Percentiles rank a stretch among this genome's conserved stretches.
These are phyloP conservation scores for Cornus kousa DNA, from an alignment of 148 eudicot genomes.

Conservation along the genomic window DNA sequence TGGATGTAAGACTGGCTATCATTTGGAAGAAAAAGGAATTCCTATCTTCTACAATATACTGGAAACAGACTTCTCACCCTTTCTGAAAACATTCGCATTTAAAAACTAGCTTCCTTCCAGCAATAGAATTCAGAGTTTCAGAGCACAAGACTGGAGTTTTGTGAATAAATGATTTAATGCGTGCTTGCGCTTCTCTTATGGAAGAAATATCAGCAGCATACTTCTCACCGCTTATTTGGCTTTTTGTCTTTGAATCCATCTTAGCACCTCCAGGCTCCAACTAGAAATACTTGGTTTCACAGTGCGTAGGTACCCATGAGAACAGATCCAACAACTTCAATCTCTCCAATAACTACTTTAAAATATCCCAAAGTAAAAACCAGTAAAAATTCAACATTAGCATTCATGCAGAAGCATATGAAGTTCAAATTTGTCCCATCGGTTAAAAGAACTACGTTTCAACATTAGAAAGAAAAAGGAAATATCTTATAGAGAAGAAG, in stretches of 20 bases:
- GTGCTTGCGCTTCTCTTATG: slow-evolving; percentile 63
- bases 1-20: not conserved
- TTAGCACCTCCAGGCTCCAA: slow-evolving; percentile 7
- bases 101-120: slow-evolving; percentile 75
- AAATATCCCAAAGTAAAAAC: not conserved
- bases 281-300: not conserved
- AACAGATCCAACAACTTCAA: not conserved
- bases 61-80: slow-evolving; percentile 53
- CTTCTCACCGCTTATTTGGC: slow-evolving; percentile 21
- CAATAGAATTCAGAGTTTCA: slow-evolving; percentile 58
- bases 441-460: not conserved
- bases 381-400: not conserved
- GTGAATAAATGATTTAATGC: slow-evolving; percentile 59
- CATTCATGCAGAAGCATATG: not conserved
- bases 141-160: slow-evolving; percentile 78
- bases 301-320: not conserved
- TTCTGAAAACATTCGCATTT: slow-evolving; percentile 98
- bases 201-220: slow-evolving; percentile 86
- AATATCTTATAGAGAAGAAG: not conserved
- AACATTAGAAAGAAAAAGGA: not conserved
- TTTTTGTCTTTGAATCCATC: slow-evolving; percentile 32
- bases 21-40: not conserved
- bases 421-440: not conserved
- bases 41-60: not conserved
- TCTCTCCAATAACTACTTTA: not conserved